Evolutionary conservation across 1,139 yeast species (phyloP).

Genomic region (Sugiyamaella castrensis): DNA sequence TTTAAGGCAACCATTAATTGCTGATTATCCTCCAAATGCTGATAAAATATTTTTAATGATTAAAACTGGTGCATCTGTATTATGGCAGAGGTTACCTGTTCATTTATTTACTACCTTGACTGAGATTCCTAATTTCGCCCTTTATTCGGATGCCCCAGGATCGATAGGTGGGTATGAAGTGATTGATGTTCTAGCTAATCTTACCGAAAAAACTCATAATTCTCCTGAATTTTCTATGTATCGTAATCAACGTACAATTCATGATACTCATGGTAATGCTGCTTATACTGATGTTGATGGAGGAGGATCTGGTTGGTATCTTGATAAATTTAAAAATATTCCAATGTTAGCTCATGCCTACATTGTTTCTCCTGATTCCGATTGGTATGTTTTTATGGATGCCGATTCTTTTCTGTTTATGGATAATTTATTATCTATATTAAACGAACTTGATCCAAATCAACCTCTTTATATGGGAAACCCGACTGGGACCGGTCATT

Average conservation of each 20-base stretch:
- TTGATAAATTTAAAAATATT: slow-evolving; percentile 38
- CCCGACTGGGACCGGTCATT: slow-evolving; percentile 18
- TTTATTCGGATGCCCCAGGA: slow-evolving; percentile 37
- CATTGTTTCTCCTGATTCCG: slow-evolving; percentile 25
- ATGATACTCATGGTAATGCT: slow-evolving; percentile 24
- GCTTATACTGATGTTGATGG: slow-evolving; percentile 8
- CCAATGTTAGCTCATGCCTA: slow-evolving; percentile 40
- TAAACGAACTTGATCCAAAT: slow-evolving; percentile 25
- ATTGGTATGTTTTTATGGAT: slow-evolving; percentile 39
- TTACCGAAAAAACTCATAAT: slow-evolving; percentile 25
- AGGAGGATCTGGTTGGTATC: slow-evolving; percentile 32
- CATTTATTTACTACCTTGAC: slow-evolving; percentile 38
- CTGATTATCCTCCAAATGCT: slow-evolving; percentile 23
- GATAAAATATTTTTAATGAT: slow-evolving; percentile 35
- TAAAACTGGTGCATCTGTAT: slow-evolving; percentile 38
- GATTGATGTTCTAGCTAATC: slow-evolving; percentile 33
- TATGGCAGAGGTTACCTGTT: slow-evolving; percentile 39
- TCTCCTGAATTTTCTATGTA: slow-evolving; percentile 28
- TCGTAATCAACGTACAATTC: slow-evolving; percentile 26
- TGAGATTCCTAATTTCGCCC: slow-evolving; percentile 35
- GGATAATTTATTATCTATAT: slow-evolving; percentile 28
- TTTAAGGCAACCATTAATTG: slow-evolving; percentile 24
- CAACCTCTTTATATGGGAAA: slow-evolving; percentile 33
- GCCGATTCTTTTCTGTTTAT: slow-evolving; percentile 35
- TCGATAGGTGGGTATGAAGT: slow-evolving; percentile 37